phyloP scores from a whole-genome alignment of 441 rosid species.

The Erysimum cheiri region DNA sequence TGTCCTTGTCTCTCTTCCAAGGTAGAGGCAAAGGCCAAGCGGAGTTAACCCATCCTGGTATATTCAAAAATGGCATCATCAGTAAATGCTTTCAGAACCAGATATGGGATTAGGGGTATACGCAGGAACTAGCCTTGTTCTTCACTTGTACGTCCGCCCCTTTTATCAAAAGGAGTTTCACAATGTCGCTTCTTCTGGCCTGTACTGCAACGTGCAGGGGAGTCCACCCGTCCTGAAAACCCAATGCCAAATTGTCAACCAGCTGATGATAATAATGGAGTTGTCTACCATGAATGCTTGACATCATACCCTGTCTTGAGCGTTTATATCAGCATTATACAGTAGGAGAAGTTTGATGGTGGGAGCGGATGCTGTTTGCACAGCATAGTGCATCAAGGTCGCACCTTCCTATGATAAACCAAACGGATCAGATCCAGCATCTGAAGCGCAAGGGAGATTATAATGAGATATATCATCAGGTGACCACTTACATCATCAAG shows the following conservation, averaged over 20 bases:
- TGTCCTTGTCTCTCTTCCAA: conserved; percentile 64
- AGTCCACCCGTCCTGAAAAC: conserved; percentile 89
- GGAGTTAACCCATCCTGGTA: conserved; percentile 90
- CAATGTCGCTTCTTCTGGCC: conserved; percentile 76
- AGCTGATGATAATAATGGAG: conserved; percentile 10
- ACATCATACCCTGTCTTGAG: conserved; percentile 75
- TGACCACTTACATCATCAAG: conserved; percentile 59
- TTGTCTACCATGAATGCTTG: conserved; percentile 12
- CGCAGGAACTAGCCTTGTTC: conserved; percentile 56
- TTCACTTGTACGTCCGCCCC: conserved; percentile 72
- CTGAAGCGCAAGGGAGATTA: conserved; percentile 15
- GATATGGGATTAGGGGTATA: neutral
- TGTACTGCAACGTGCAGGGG: conserved; percentile 94
- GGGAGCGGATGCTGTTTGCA: conserved; percentile 74
- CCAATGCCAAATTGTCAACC: conserved; percentile 18
- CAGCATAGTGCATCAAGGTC: conserved; percentile 90
- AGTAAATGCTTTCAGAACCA: neutral
- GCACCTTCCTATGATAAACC: conserved; percentile 74
- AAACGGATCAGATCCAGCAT: conserved; percentile 30
- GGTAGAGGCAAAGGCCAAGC: conserved; percentile 76
- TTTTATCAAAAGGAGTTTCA: conserved; percentile 80
- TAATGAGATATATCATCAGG: neutral
- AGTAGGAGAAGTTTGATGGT: conserved; percentile 79
- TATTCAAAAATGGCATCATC: neutral
- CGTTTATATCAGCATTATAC: conserved; percentile 84